Base-by-base conservation (phyloP, 768 basidiomycete species). In the Mycena epipterygia region DNA sequence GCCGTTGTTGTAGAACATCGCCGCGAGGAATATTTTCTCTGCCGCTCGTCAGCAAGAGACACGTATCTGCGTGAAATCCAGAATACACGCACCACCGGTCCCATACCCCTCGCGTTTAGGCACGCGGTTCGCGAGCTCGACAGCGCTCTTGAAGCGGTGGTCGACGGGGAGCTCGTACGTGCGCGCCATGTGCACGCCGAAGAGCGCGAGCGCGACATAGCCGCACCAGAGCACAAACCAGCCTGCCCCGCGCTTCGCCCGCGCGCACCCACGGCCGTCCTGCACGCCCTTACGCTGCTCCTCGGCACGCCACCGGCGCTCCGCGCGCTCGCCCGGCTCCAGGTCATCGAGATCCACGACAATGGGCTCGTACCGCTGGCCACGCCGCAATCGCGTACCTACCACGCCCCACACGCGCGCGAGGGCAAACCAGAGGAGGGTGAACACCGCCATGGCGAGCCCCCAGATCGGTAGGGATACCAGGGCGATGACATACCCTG, bases 1-100 rank as follows among this genome's bases (percentile, higher is more conserved):
- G 63, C 80, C 74, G 42, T 84, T 84, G 58, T 85, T 77, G 74
- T 76, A 79, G 69, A 86, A 82, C 76, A 84, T 81, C 3, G 82
- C 84, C 19, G 81, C 83, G 73, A 84, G 80, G 64, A 80, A 83
- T 19, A 82, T 75, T 33, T 80, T 77, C 44, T 83, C 80, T 74
- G 64, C 33, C 6, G 11, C 12, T 12, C 11, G 42, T 44, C 19
- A 6, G 19, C 13, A 44, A 23, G 3, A 9, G 46, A 44, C 42
- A 44, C 5, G 8, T 44, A 44, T 37, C 41, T 42, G 12, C 41
- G 25, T 8, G 17, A 14, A 7, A 48, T 48, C 19, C 41, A 25
- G 25, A 23, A 23, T 23, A 27, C 13, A 49, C 67, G 32, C 48
- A 64, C 68, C 68, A 52, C 62, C 68, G n/a, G 44, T 59, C 14